Evolutionary conservation across 176 grass and related monocot genomes (phyloP), one percentile per base, ranked within the genome.

Genomic region (Alopecurus myosuroides): DNA sequence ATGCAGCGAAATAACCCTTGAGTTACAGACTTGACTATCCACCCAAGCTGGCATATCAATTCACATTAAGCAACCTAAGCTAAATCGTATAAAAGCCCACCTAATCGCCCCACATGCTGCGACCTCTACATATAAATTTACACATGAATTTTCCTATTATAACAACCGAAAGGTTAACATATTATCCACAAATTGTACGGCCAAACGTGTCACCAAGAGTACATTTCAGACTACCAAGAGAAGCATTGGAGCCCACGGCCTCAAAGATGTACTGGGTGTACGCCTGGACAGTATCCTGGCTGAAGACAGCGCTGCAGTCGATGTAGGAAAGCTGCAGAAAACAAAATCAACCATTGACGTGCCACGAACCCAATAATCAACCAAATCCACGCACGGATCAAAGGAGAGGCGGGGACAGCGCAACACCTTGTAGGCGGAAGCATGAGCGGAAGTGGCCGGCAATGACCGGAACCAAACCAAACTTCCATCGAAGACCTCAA

Each of bases 251-350:
- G 87, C 89, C 35, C 63, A 99, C 97, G 6, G 97, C 93, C 86
- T 99, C 93, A 22, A 90, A 89, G 70, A 99, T 94, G 91, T 93
- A 96, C 80, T 96, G 97, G 25, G 85, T 96, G 79, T 96, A 91
- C 36, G 48, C 88, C 92, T 96, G 91, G 20, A 96, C 93, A 42
- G 82, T 92, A 23, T 87, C 69, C 85, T 94, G 93, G 69, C 46
- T 86, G 78, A 99, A 96, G 77, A 78, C 77, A 50, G 80, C 79
- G 68, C 97, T 91, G 84, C 97, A 96, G 36, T 99, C 97, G 76
- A 99, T 96, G 81, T 93, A 99, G 12, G 91, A 99, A 9, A 99
- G 83, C 97, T 98, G 87, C 65, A 39, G 69, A 61, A 51, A 44
- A 31, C 11, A 2, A 11, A 77, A 65, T 19, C 52, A 73, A 57